Percentiles rank a stretch among this genome's conserved stretches.
Conservation (phyloP, 345 rosid genomes). For the Gossypium turneri region DNA sequence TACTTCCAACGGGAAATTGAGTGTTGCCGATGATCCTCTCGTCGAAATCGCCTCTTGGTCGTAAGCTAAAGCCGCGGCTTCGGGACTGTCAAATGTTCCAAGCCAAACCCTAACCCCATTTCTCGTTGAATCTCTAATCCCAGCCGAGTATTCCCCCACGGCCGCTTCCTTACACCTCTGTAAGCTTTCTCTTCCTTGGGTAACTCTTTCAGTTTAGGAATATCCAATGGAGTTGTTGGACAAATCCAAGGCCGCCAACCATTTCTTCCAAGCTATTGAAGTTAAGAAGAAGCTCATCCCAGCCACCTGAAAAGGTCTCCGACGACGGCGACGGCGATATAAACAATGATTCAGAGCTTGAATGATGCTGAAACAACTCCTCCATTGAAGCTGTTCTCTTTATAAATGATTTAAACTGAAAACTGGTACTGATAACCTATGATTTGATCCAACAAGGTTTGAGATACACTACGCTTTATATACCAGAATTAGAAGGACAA, state of each 20-base stretch:
- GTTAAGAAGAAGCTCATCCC: slow-evolving; percentile 13
- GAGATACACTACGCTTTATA: background rate
- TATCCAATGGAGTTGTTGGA: slow-evolving; percentile 21
- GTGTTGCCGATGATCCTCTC: slow-evolving; percentile 47
- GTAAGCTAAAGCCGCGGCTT: slow-evolving; percentile 64
- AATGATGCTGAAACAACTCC: slow-evolving; percentile 32
- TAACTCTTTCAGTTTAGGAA: background rate
- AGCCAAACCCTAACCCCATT: slow-evolving; percentile 57
- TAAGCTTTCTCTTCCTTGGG: slow-evolving; percentile 29
- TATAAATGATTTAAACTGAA: background rate
- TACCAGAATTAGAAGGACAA: background rate
- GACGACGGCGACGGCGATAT: slow-evolving; percentile 30
- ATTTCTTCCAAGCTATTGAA: slow-evolving; percentile 40
- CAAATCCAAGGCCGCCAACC: slow-evolving; percentile 26
- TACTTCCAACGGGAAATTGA: slow-evolving; percentile 44
- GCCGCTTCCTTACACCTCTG: slow-evolving; percentile 57
- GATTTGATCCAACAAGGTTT: background rate
- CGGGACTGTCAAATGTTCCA: slow-evolving; percentile 59
- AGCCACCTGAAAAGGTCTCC: background rate
- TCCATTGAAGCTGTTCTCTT: slow-evolving; percentile 1
- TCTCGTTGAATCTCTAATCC: slow-evolving; percentile 65
- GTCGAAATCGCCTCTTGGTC: slow-evolving; percentile 65
- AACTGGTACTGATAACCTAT: background rate
- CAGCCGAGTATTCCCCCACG: slow-evolving; percentile 68
- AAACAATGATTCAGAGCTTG: slow-evolving; percentile 25